Evolutionary conservation across 2,329 filamentous ascomycete genomes (phyloP), one percentile per base, ranked within the genome.

Genomic region (Curvularia lunata): DNA sequence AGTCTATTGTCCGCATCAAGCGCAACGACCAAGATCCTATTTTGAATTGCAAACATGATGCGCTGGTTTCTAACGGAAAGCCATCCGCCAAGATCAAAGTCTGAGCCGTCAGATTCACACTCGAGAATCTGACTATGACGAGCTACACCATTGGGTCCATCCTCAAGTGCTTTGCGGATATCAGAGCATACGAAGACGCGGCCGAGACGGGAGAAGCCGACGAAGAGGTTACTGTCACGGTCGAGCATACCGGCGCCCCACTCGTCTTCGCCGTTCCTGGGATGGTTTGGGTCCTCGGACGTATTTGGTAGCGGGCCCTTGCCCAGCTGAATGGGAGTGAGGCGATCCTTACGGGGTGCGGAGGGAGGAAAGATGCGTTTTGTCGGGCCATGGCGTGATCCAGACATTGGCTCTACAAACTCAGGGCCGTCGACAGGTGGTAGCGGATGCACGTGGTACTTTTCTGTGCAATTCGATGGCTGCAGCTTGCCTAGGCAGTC

Each of bases 221-320:
- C 46, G 19, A 58, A 58, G 13, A 58, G 50, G 27, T 58, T 47
- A 28, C 55, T 58, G 4, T 43, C 30, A 3, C 55, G 50, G n/a
- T 58, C 55, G 19, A 58, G 40, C 55, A 58, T 58, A 12, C 55
- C 55, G 25, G 55, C 55, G 16, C 55, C 55, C 55, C 55, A 58
- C 23, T 54, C 50, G n/a, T 58, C 55, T 19, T 54, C 51, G 8
- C 37, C 25, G 25, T 45, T 47, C 4, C 32, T 30, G 19, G 41
- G 16, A n/a, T 32, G 13, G n/a, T 51, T 40, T 12, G 45, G 48
- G 13, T 55, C 47, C 10, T 34, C n/a, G 25, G 53, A 25, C 1
- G 47, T n/a, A 5, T 51, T 52, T 21, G 54, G 54, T 10, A 56
- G 25, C 16, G 32, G 45, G 2, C 55, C 55, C 16, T 49, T 48